Percentiles rank a stretch among this genome's conserved stretches.
phyloP scores from a whole-genome alignment of 345 rosid species.

The Alliaria petiolata region DNA sequence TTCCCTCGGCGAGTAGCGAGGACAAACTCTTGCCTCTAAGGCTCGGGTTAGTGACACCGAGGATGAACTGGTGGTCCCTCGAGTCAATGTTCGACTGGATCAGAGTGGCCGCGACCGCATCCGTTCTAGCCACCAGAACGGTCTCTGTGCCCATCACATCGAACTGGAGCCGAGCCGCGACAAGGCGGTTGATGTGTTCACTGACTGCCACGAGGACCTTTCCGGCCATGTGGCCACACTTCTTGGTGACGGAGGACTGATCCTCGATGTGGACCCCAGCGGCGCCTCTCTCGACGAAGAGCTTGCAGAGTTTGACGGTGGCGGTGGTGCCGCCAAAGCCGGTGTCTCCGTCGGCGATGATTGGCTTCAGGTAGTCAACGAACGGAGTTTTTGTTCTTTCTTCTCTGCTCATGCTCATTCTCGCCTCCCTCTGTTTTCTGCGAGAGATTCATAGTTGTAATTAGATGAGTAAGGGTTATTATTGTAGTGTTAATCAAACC shows the following conservation, averaged over 20 bases:
- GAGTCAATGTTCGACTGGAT: conserved; percentile 82
- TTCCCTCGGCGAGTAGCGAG: conserved; percentile 59
- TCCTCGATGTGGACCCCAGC: conserved; percentile 97
- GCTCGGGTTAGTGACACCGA: conserved; percentile 80
- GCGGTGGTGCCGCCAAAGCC: conserved; percentile 96
- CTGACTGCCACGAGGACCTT: conserved; percentile 88
- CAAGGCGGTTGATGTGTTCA: conserved; percentile 87
- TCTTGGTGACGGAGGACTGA: conserved; percentile 90
- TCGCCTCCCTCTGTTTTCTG: conserved; percentile 83
- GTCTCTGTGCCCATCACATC: conserved; percentile 97
- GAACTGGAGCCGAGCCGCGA: conserved; percentile 92
- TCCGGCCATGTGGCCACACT: conserved; percentile 97
- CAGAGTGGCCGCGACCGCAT: conserved; percentile 80
- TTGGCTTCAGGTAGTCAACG: conserved; percentile 85
- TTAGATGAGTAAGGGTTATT: background rate
- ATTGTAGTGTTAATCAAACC: background rate
- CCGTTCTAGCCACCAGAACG: conserved; percentile 85
- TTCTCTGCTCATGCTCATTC: conserved; percentile 86
- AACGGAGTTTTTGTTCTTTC: conserved; percentile 79
- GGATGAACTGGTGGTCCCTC: conserved; percentile 89
- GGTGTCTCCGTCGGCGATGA: conserved; percentile 95
- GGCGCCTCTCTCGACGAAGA: conserved; percentile 90
- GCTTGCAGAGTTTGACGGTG: conserved; percentile 93
- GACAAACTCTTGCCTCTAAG: conserved; percentile 68
- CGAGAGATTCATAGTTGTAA: background rate